Evolutionary conservation across 805 yeast genomes (phyloP).

Genomic region (Teunomyces panamensis): DNA sequence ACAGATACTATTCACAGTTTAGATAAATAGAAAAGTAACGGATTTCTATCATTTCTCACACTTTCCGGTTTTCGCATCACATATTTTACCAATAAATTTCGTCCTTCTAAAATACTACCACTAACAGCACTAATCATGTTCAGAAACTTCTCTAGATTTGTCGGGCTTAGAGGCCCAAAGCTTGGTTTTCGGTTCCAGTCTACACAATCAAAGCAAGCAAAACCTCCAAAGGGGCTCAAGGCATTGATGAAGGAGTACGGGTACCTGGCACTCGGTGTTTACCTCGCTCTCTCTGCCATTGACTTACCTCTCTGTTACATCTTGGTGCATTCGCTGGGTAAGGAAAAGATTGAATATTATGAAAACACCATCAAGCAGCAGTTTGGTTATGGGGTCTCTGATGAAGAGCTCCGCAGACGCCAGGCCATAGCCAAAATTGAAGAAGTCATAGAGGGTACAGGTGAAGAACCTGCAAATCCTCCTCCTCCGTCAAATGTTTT

Average conservation of each 20-base stretch:
- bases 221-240: conserved; percentile 49
- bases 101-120: not conserved
- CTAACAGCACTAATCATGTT: not conserved
- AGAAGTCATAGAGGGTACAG: conserved; percentile 15
- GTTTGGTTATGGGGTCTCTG: conserved; percentile 60
- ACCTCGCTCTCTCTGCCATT: conserved; percentile 64
- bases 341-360: conserved; percentile 68
- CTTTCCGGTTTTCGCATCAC: not conserved
- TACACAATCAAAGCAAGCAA: conserved; percentile 6
- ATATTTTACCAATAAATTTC: not conserved
- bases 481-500: not conserved
- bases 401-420: conserved; percentile 37
- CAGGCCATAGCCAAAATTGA: conserved; percentile 35
- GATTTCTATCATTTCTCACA: not conserved
- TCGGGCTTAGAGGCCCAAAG: not conserved
- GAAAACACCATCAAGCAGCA: conserved; percentile 58
- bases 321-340: conserved; percentile 83
- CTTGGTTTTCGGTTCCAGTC: conserved; percentile 3
- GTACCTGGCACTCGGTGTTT: conserved; percentile 84
- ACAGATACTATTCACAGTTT: conserved; percentile 64
- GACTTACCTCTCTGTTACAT: conserved; percentile 84
- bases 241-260: conserved; percentile 83
- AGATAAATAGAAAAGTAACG: not conserved
- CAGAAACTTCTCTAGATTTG: not conserved
- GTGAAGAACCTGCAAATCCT: not conserved